Conservation (phyloP, 2,329 filamentous ascomycete species). For the Teratosphaeria viscida region DNA sequence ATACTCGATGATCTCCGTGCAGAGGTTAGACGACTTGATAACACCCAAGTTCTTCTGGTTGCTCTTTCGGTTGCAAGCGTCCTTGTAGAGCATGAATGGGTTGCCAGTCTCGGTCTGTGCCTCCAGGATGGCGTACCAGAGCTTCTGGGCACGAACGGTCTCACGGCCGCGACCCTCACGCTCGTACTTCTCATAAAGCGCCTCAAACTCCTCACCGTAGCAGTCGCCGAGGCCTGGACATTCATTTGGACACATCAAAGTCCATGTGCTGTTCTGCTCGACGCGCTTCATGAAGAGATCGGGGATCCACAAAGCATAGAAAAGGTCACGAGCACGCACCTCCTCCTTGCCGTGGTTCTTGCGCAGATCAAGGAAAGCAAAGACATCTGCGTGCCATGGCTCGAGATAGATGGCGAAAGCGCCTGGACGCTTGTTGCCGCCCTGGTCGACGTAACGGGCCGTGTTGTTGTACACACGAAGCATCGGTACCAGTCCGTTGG, state of each 20-base stretch:
- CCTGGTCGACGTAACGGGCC: slow-evolving; percentile 95
- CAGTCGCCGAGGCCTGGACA: slow-evolving; percentile 90
- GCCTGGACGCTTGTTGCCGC: slow-evolving; percentile 97
- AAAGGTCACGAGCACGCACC: slow-evolving; percentile 89
- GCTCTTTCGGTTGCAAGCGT: slow-evolving; percentile 96
- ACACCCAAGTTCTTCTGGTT: slow-evolving; percentile 99
- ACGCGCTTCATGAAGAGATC: slow-evolving; percentile 99
- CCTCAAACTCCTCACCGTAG: slow-evolving; percentile 95
- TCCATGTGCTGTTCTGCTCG: slow-evolving; percentile 93
- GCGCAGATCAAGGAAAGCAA: slow-evolving; percentile 91
- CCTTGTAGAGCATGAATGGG: slow-evolving; percentile 99
- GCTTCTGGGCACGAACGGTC: slow-evolving; percentile 94
- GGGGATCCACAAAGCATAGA: slow-evolving; percentile 96
- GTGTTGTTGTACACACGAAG: slow-evolving; percentile 99
- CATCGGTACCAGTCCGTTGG: slow-evolving; percentile 96
- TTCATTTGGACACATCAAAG: slow-evolving; percentile 95
- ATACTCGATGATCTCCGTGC: slow-evolving; percentile 98
- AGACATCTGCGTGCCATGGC: slow-evolving; percentile 97
- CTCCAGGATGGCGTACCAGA: slow-evolving; percentile 98
- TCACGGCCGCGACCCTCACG: slow-evolving; percentile 74
- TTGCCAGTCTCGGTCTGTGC: slow-evolving; percentile 98
- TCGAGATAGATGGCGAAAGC: slow-evolving; percentile 98
- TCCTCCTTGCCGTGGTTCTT: slow-evolving; percentile 99
- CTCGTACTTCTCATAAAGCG: slow-evolving; percentile 85
- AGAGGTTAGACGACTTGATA: slow-evolving; percentile 96